Percentiles rank a stretch among this genome's conserved stretches.
Conservation (phyloP, 164 flowering plant genomes). For the Aristolochia californica region DNA sequence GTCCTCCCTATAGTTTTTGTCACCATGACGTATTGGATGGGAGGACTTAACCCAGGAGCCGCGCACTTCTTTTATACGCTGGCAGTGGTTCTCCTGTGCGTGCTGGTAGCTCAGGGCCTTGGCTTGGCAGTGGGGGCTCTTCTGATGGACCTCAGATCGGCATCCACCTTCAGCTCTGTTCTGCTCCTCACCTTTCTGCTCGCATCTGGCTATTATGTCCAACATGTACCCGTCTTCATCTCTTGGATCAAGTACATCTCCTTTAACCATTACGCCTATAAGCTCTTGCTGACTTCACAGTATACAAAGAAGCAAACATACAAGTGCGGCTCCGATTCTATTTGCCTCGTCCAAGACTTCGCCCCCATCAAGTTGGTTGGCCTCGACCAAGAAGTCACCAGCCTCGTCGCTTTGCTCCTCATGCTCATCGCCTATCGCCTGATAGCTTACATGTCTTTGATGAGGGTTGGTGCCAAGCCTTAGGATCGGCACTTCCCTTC, state of each 20-base stretch:
- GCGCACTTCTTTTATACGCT: slow-evolving; percentile 31
- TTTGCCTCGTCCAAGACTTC: slow-evolving; percentile 35
- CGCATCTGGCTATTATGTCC: slow-evolving; percentile 65
- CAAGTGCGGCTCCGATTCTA: slow-evolving; percentile 18
- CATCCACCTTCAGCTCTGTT: slow-evolving; percentile 46
- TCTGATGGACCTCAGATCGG: slow-evolving; percentile 49
- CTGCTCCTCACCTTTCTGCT: slow-evolving; percentile 45
- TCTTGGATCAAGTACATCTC: slow-evolving; percentile 63
- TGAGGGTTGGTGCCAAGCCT: slow-evolving; percentile 48
- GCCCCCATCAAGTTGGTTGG: slow-evolving; percentile 38
- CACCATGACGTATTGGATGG: slow-evolving; percentile 63
- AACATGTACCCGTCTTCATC: slow-evolving; percentile 51
- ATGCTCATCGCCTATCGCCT: slow-evolving; percentile 61
- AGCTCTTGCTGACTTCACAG: slow-evolving; percentile 51
- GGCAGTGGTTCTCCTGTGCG: slow-evolving; percentile 29
- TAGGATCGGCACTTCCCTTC: too few relatives aligned
- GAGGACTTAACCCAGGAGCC: slow-evolving; percentile 36
- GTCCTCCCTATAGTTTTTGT: slow-evolving; percentile 56
- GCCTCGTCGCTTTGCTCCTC: slow-evolving; percentile 24
- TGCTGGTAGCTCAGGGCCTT: slow-evolving; percentile 50
- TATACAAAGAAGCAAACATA: slow-evolving; percentile 29
- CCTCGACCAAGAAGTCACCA: slow-evolving; percentile 18
- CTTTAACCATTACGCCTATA: slow-evolving; percentile 34
- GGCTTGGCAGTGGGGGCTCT: slow-evolving; percentile 71
- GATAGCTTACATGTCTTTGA: slow-evolving; percentile 56